These are phyloP conservation scores for Cryptococcus sp. DNA, from an alignment of 1,284 basidiomycete species.

Conservation along the genomic window DNA sequence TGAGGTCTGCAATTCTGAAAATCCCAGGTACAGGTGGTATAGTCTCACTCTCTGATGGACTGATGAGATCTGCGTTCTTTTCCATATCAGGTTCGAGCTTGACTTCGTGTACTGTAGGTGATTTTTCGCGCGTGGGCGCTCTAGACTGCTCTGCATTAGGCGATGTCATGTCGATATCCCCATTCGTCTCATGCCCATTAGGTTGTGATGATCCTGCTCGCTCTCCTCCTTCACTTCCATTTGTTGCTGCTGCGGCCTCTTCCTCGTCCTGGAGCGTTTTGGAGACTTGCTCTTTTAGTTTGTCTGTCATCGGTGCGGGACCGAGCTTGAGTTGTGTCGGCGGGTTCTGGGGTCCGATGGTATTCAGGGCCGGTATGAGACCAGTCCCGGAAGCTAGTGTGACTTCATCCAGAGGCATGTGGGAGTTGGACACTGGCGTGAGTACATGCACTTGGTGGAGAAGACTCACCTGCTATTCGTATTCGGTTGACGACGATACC, in stretches of 20 bases:
- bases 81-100: slow-evolving; percentile 31
- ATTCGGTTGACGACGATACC: slow-evolving; percentile 91
- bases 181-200: slow-evolving; percentile 48
- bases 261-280: slow-evolving; percentile 53
- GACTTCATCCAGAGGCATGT: slow-evolving; percentile 62
- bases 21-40: slow-evolving; percentile 38
- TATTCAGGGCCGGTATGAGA: background rate
- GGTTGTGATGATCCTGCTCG: slow-evolving; percentile 2
- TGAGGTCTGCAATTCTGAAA: slow-evolving; percentile 83
- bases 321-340: slow-evolving; percentile 66
- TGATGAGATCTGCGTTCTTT: slow-evolving; percentile 22
- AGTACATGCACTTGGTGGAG: slow-evolving; percentile 1
- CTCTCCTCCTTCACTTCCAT: slow-evolving; percentile 5
- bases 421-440: slow-evolving; percentile 48
- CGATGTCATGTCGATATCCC: slow-evolving; percentile 35
- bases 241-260: slow-evolving; percentile 20
- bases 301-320: slow-evolving; percentile 68
- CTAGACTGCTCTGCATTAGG: background rate
- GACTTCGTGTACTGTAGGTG: slow-evolving; percentile 19
- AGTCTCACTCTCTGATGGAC: slow-evolving; percentile 35
- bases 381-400: background rate
- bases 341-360: slow-evolving; percentile 21
- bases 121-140: slow-evolving; percentile 2
- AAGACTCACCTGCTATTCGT: slow-evolving; percentile 72
- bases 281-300: slow-evolving; percentile 71